phyloP scores from a whole-genome alignment of 1,139 yeast genomes.

The Sugiyamaella grinbergsii region DNA sequence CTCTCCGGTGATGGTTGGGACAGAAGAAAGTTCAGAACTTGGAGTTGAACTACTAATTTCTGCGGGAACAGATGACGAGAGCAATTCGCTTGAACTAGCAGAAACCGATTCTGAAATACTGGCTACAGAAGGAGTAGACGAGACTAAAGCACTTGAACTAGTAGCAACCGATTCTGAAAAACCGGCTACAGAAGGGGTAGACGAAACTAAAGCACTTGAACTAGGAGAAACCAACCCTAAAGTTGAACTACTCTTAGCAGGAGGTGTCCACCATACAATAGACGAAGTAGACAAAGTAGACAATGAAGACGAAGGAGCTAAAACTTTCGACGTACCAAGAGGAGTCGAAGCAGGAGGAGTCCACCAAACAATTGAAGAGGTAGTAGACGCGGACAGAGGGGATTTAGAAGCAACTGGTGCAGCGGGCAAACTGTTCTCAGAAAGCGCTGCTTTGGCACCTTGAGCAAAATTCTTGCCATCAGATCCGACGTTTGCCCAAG shows the following conservation, averaged over 20 bases:
- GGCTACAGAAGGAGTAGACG: background rate
- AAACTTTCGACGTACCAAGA: too few species aligned
- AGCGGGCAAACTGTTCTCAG: slow-evolving; percentile 20
- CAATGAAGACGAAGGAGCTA: background rate
- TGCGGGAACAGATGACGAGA: background rate
- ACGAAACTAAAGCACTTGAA: slow-evolving; percentile 7
- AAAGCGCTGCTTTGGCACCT: slow-evolving; percentile 46
- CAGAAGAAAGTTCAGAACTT: background rate
- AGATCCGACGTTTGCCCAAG: slow-evolving; percentile 52
- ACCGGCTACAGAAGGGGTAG: background rate
- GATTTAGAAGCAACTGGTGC: slow-evolving; percentile 12
- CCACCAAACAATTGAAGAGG: slow-evolving; percentile 15
- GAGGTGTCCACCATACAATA: slow-evolving; percentile 18
- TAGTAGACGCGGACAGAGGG: background rate
- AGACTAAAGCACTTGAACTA: slow-evolving; percentile 2
- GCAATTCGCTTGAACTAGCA: background rate
- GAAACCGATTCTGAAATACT: background rate
- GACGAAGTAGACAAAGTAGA: slow-evolving; percentile 5
- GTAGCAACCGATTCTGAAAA: background rate
- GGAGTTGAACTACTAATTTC: background rate
- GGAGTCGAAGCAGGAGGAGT: slow-evolving; percentile 11
- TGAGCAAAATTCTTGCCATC: slow-evolving; percentile 45
- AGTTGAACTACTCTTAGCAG: slow-evolving; percentile 1
- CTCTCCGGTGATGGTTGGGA: slow-evolving; percentile 4
- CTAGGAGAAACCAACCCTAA: background rate